These are phyloP conservation scores for Kodamaea leandrae DNA, from an alignment of 805 yeast species.

Conservation along the genomic window DNA sequence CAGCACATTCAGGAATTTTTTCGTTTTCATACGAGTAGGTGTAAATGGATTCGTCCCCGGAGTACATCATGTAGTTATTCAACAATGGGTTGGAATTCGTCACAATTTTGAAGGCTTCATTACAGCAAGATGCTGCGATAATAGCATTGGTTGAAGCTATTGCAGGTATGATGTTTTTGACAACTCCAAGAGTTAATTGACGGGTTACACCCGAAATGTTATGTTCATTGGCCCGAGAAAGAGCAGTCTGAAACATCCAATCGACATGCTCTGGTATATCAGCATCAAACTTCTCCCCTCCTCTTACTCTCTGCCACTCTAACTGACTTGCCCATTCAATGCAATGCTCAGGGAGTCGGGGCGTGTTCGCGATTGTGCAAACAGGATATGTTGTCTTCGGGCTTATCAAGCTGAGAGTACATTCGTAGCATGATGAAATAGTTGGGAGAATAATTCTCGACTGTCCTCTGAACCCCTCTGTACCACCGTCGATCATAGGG, in stretches of 20 bases:
- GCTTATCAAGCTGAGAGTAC: slow-evolving; percentile 75
- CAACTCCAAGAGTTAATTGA: slow-evolving; percentile 76
- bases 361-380: slow-evolving; percentile 92
- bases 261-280: slow-evolving; percentile 67
- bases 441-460: slow-evolving; percentile 84
- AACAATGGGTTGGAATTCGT: slow-evolving; percentile 65
- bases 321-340: slow-evolving; percentile 84
- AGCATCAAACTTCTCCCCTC: slow-evolving; percentile 54
- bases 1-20: slow-evolving; percentile 62
- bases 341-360: slow-evolving; percentile 92
- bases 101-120: slow-evolving; percentile 77
- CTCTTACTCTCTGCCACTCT: slow-evolving; percentile 61
- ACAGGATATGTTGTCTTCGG: slow-evolving; percentile 72
- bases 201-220: slow-evolving; percentile 75
- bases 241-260: slow-evolving; percentile 57
- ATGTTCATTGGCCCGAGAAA: slow-evolving; percentile 58
- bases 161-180: slow-evolving; percentile 89
- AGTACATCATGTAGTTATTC: slow-evolving; percentile 80
- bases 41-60: slow-evolving; percentile 78
- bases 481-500: slow-evolving; percentile 85
- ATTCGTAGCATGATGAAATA: slow-evolving; percentile 87
- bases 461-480: slow-evolving; percentile 93
- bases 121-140: slow-evolving; percentile 84
- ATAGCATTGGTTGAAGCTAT: slow-evolving; percentile 93
- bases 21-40: slow-evolving; percentile 69